Evolutionary conservation across 352 stramenopile genomes (phyloP).

Genomic region (Globisporangium nunn): DNA sequence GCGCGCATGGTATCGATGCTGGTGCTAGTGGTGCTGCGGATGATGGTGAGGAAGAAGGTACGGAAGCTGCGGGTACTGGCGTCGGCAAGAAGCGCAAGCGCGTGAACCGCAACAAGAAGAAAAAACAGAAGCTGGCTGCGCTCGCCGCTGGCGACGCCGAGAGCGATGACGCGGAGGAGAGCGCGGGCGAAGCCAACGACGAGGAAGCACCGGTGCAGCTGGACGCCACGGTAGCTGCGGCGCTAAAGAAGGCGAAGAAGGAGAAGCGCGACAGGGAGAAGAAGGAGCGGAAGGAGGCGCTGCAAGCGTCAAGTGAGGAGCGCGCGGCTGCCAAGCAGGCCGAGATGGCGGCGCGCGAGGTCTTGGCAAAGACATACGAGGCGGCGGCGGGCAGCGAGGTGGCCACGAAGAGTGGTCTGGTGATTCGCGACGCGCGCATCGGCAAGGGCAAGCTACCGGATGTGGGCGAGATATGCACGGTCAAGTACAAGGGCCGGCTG

Average conservation of each 20-base stretch:
- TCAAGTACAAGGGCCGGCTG: constrained; percentile 59
- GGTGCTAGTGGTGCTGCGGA: not conserved
- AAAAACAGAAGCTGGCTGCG: constrained; percentile 6
- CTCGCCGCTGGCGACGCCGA: constrained; percentile 15
- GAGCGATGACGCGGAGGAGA: constrained; percentile 12
- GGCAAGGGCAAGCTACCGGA: constrained; percentile 44
- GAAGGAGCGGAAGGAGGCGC: constrained; percentile 19
- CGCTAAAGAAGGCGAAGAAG: constrained; percentile 9
- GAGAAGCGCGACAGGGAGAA: constrained; percentile 24
- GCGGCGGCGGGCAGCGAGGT: constrained; percentile 43
- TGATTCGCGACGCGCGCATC: constrained; percentile 45
- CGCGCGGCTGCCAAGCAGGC: constrained; percentile 20
- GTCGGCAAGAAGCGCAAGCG: constrained; percentile 26
- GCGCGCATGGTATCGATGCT: not conserved
- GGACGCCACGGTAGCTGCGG: constrained; percentile 10
- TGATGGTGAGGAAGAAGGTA: not conserved
- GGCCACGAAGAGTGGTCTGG: constrained; percentile 43
- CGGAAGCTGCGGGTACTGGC: no score
- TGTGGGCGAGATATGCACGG: constrained; percentile 61
- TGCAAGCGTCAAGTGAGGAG: constrained; percentile 16
- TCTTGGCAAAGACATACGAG: constrained; percentile 44
- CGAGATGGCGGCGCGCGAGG: constrained; percentile 33
- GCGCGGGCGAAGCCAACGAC: not conserved
- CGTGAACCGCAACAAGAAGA: constrained; percentile 18
- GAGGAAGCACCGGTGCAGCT: constrained; percentile 6